Conservation (phyloP, 768 basidiomycete genomes). For the Pleurotus citrinopileatus region DNA sequence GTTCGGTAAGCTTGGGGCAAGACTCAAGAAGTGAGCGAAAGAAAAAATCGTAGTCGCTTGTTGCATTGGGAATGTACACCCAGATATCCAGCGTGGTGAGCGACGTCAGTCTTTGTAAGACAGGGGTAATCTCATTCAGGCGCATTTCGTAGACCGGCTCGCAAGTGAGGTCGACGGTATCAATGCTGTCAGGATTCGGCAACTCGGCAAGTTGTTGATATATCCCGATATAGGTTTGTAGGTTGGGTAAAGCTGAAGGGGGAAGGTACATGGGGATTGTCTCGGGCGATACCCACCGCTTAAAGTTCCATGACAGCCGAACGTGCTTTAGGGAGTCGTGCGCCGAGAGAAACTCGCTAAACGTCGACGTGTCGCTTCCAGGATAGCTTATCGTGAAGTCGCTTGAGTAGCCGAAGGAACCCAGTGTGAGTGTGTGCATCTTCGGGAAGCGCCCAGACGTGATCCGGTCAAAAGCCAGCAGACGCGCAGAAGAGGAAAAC, state of each 20-base stretch:
- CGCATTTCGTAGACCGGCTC: constrained; percentile 42
- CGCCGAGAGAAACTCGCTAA: constrained; percentile 34
- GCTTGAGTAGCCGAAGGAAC: constrained; percentile 46
- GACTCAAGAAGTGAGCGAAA: constrained; percentile 32
- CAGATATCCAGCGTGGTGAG: constrained; percentile 46
- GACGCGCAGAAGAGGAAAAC: constrained; percentile 44
- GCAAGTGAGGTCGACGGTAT: constrained; percentile 45
- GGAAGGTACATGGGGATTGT: constrained; percentile 30
- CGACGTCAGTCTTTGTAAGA: constrained; percentile 31
- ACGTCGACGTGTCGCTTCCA: constrained; percentile 21
- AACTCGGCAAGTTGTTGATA: constrained; percentile 43
- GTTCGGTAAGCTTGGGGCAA: constrained; percentile 38
- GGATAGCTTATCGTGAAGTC: constrained; percentile 39
- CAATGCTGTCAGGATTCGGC: constrained; percentile 31
- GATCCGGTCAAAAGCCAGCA: constrained; percentile 40
- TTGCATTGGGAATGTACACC: constrained; percentile 36
- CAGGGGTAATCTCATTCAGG: constrained; percentile 28
- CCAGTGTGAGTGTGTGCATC: constrained; percentile 42
- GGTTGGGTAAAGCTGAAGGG: constrained; percentile 24
- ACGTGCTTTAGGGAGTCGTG: constrained; percentile 39
- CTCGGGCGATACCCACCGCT: constrained; percentile 46
- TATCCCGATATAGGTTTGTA: constrained; percentile 44
- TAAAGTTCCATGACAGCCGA: constrained; percentile 49
- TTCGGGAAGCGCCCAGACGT: constrained; percentile 37
- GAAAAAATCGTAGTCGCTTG: constrained; percentile 29